These are phyloP conservation scores for Eutrema heterophyllum DNA, from an alignment of 345 rosid genomes.

Conservation along the genomic window DNA sequence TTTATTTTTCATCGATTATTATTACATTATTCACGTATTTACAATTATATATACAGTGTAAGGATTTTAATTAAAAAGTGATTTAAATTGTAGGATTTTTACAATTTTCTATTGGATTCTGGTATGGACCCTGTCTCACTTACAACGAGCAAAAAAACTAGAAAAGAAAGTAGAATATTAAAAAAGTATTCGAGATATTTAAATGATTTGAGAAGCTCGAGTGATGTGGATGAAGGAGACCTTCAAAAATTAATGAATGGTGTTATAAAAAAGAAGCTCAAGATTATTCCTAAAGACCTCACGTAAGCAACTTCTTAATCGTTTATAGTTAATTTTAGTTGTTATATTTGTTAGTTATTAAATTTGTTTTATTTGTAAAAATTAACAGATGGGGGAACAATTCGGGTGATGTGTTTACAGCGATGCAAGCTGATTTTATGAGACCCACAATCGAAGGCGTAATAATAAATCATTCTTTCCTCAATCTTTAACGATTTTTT, in stretches of 20 bases:
- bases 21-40: background rate
- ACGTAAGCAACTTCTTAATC: slow-evolving; percentile 33
- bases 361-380: background rate
- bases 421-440: slow-evolving; percentile 70
- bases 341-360: background rate
- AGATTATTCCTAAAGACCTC: slow-evolving; percentile 65
- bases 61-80: background rate
- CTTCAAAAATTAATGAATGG: slow-evolving; percentile 63
- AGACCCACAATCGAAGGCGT: slow-evolving; percentile 73
- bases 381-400: slow-evolving; percentile 78
- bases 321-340: background rate
- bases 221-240: slow-evolving; percentile 32
- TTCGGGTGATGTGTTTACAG: slow-evolving; percentile 44
- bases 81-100: slow-evolving; percentile 52
- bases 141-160: slow-evolving; percentile 27
- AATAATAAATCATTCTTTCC: background rate
- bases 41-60: background rate
- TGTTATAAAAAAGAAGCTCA: slow-evolving; percentile 57
- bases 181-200: slow-evolving; percentile 55
- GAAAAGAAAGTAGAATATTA: slow-evolving; percentile 13
- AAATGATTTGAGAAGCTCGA: slow-evolving; percentile 31
- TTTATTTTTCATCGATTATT: background rate
- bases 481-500: background rate
- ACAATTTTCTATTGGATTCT: slow-evolving; percentile 66
- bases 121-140: slow-evolving; percentile 43